Evolutionary conservation across 805 yeast genomes (phyloP).

Genomic region (Wickerhamomyces tratensis): DNA sequence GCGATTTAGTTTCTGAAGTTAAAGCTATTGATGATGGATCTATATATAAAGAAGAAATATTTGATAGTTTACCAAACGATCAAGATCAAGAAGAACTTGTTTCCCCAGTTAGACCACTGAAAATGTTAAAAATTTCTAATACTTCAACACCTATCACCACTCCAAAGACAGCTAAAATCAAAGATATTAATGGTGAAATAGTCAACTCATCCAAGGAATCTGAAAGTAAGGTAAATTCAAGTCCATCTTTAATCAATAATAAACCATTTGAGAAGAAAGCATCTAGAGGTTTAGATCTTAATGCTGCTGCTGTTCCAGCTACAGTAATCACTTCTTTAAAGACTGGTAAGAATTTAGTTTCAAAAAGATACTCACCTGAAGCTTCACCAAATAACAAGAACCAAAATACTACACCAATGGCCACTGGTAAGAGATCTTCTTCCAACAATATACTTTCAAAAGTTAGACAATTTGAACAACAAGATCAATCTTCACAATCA

Average conservation of each 20-base stretch:
- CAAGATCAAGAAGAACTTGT: constrained; percentile 7
- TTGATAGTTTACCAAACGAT: not conserved
- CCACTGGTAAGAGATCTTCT: constrained; percentile 14
- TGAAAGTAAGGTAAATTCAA: no score
- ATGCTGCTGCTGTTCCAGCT: not conserved
- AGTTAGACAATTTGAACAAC: constrained; percentile 22
- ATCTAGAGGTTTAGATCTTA: not conserved
- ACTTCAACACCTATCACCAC: constrained; percentile 15
- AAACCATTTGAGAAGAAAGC: not conserved
- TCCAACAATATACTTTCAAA: constrained; percentile 20
- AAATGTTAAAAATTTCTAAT: constrained; percentile 47
- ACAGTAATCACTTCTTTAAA: constrained; percentile 4
- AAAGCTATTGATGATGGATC: constrained; percentile 26
- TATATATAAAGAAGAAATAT: not conserved
- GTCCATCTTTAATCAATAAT: not conserved
- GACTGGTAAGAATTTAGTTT: constrained; percentile 7
- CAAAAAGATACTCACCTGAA: constrained; percentile 10
- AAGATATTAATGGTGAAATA: constrained; percentile 2
- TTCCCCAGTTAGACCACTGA: constrained; percentile 58
- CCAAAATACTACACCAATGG: constrained; percentile 3
- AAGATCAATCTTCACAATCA: constrained; percentile 2
- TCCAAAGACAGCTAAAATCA: constrained; percentile 7
- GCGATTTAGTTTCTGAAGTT: constrained; percentile 47
- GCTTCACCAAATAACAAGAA: not conserved
- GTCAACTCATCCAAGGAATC: no score